Evolutionary conservation across 2,329 filamentous ascomycete genomes (phyloP).

Genomic region (Cryphonectria nitschkei): DNA sequence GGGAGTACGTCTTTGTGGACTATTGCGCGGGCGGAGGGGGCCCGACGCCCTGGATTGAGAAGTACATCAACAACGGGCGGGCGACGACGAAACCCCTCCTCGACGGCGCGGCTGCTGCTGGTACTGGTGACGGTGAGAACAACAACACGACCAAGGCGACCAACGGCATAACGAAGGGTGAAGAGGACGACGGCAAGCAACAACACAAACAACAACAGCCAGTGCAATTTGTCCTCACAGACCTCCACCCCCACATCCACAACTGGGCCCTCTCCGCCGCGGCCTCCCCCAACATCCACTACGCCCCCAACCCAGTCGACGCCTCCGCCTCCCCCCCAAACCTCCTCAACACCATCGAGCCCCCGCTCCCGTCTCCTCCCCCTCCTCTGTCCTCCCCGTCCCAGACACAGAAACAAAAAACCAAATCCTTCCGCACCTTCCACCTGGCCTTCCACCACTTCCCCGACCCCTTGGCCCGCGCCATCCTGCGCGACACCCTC

Average conservation of each 20-base stretch:
- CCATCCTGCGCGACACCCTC: conserved; percentile 67
- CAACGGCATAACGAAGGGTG: neutral
- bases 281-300: conserved; percentile 60
- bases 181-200: conserved; percentile 29
- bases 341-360: conserved; percentile 41
- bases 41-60: conserved; percentile 67
- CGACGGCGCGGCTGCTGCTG: no score
- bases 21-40: conserved; percentile 78
- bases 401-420: conserved; percentile 43
- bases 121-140: neutral
- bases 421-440: conserved; percentile 63
- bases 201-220: conserved; percentile 30
- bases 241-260: conserved; percentile 65
- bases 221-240: conserved; percentile 66
- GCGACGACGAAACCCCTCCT: conserved; percentile 26
- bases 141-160: neutral
- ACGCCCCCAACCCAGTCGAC: conserved; percentile 65
- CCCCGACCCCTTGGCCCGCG: conserved; percentile 61
- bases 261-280: conserved; percentile 61
- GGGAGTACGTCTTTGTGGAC: conserved; percentile 68
- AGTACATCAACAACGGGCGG: conserved; percentile 52
- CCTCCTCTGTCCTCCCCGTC: conserved; percentile 36
- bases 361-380: neutral
- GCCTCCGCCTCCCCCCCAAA: conserved; percentile 62
- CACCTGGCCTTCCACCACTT: conserved; percentile 81